Percentiles rank a stretch among this genome's conserved stretches.
phyloP scores from a whole-genome alignment of 352 stramenopile genomes.

The Pythium myriotylum region DNA sequence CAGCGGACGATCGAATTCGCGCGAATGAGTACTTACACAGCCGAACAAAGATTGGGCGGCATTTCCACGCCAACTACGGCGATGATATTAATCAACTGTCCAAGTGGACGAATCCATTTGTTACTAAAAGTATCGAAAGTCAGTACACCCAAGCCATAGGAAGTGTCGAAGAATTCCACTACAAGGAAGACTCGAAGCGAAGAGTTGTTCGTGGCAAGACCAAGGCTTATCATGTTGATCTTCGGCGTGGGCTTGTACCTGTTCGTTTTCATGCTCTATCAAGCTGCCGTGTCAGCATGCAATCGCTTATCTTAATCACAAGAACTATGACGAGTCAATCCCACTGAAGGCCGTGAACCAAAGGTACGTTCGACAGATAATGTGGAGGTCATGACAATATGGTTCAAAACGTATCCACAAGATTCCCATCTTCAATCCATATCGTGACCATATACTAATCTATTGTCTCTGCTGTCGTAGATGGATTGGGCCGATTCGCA shows the following conservation, averaged over 20 bases:
- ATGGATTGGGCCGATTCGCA: too few species aligned
- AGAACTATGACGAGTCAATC: not conserved
- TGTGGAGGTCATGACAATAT: too few species aligned
- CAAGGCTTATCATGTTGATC: not conserved
- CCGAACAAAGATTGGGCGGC: not conserved
- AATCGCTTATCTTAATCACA: not conserved
- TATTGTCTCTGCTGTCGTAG: too few species aligned
- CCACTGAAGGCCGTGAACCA: not conserved
- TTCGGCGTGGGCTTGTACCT: not conserved
- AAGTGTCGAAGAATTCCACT: too few species aligned
- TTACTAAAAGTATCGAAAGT: not conserved
- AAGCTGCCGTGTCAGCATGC: constrained; percentile 3
- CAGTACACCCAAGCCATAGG: too few species aligned
- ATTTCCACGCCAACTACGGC: constrained; percentile 1
- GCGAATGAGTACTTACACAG: constrained; percentile 1
- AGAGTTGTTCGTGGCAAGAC: too few species aligned
- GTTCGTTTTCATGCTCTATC: constrained; percentile 2
- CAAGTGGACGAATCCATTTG: constrained; percentile 10
- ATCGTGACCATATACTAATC: too few species aligned
- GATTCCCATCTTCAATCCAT: too few species aligned
- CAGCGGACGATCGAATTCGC: not conserved
- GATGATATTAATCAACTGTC: constrained; percentile 2
- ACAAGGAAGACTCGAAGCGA: too few species aligned
- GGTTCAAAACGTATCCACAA: too few species aligned
- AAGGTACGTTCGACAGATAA: too few species aligned